Evolutionary conservation across 148 eudicot genomes (phyloP), one percentile per base, ranked within the genome.

Genomic region (Cornus kousa): DNA sequence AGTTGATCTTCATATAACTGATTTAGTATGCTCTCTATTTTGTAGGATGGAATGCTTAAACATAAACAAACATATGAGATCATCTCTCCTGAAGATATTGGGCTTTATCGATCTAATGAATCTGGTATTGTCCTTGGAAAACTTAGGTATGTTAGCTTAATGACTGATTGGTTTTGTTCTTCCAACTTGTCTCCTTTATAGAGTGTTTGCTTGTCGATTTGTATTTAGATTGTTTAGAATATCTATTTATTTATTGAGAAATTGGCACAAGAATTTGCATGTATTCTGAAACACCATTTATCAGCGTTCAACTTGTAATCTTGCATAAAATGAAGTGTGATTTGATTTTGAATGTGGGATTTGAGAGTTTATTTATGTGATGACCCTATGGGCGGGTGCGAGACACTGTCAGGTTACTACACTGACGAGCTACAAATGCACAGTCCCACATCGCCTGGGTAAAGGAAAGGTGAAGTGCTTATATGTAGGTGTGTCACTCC

Each of bases 41-140:
- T 88, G 78, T 78, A 94, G 98, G 94, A 95, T 83, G 98, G 98
- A 77, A 93, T 95, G 98, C 91, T 95, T 66, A 95, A 95, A 86
- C 84, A 93, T 85, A 93, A 87, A 86, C 84, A 86, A 66, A 95
- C 98, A 5, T 95, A 93, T 82, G 98, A 95, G 82, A 93, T 95
- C 60, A 91, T 95, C 80, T 89, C 98, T 79, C 97, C 98, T 24
- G 98, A 93, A 83, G 98, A 93, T 85, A 91, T 95, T 82, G 98
- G 98, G 82, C 97, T 95, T 76, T 81, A 83, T 46, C 88, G 97
- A 50, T 86, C 92, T 74, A 90, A 91, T 81, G 94, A 95, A 86
- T 86, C 97, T 84, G 98, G 97, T 68, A 91, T 95, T 72, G 97
- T 92, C 85, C 98, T 95, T 82, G 98, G 98, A 78, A 95, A 95